Evolutionary conservation across 169 alveolate species (phyloP), one percentile per base, ranked within the genome.

Genomic region (Amoebophrya sp.): DNA sequence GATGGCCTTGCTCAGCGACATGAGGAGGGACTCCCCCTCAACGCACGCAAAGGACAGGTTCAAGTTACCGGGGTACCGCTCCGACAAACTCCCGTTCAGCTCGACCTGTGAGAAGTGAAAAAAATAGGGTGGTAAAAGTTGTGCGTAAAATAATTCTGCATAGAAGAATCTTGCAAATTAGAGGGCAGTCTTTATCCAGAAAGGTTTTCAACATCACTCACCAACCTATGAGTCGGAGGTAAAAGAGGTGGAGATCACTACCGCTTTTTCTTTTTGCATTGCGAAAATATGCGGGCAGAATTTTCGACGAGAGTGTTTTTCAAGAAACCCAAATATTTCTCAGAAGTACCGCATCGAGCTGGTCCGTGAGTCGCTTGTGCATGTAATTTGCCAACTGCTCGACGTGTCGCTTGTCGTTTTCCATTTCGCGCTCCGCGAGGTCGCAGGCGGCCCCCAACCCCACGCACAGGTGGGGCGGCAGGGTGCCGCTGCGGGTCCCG

Each of bases 361-460:
- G 66, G 7, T 47, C 66, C 18, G 66, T 12, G 29, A 47, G 66
- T 7, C 7, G 29, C 18, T 47, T 47, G 66, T 47, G 66, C 66
- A 47, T 47, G 18, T 47, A 18, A 12, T 47, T 47, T 18, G 93
- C 77, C 83, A 98, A 94, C 47, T 94, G 93, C 89, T 94, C 91
- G 77, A 97, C 96, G 94, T 98, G 98, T n/a, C 90, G 93, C 39
- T 92, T 40, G 93, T 98, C 99, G 92, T 97, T 94, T 38, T 96
- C 95, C 98, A 98, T 97, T 92, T 98, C 99, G 90, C 91, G 89
- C 77, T 90, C 55, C 2, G 99, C 98, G 47, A 98, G 91, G 77
- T 94, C 95, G 40, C 98, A 97, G n/a, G 99, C 99, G 90, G 96
- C 98, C 12, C 99, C 99, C 90, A 98, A 95, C 0, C 99, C 99